A percentile compares a stretch with the other conserved stretches of the same genome.
Conservation (phyloP, 768 basidiomycete genomes). For the Boletellus sp. region DNA sequence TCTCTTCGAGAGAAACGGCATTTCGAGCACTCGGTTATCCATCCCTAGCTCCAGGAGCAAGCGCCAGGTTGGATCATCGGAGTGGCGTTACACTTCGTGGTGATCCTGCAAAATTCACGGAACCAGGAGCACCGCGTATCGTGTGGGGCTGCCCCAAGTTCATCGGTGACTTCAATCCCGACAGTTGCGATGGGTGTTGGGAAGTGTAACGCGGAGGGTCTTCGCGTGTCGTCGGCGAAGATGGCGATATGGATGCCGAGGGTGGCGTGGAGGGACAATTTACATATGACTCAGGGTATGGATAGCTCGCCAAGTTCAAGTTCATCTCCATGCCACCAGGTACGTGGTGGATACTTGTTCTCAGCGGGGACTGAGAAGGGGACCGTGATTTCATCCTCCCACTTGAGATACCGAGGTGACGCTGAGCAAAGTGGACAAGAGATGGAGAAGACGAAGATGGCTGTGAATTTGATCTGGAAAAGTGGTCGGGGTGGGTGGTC, state of each 20-base stretch:
- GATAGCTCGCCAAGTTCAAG: slow-evolving; percentile 6
- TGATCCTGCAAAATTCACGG: slow-evolving; percentile 19
- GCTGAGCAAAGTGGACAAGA: slow-evolving; percentile 23
- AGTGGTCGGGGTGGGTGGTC: slow-evolving; percentile 29
- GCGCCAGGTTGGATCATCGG: slow-evolving; percentile 13
- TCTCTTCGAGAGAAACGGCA: not conserved
- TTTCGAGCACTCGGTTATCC: not conserved
- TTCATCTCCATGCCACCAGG: slow-evolving; percentile 14
- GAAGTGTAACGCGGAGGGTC: slow-evolving; percentile 20
- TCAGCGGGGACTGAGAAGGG: slow-evolving; percentile 31
- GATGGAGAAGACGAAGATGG: slow-evolving; percentile 10
- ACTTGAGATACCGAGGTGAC: slow-evolving; percentile 18
- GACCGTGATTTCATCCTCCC: slow-evolving; percentile 30
- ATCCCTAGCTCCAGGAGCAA: not conserved
- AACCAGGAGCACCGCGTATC: slow-evolving; percentile 9
- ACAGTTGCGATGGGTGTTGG: slow-evolving; percentile 12
- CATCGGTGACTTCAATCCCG: slow-evolving; percentile 13
- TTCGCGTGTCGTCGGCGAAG: slow-evolving; percentile 32
- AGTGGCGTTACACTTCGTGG: slow-evolving; percentile 24
- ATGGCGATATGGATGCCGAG: slow-evolving; percentile 51
- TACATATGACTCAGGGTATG: slow-evolving; percentile 35
- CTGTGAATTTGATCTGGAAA: slow-evolving; percentile 15
- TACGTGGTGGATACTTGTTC: slow-evolving; percentile 16
- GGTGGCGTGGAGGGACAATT: slow-evolving; percentile 58
- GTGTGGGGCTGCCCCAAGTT: slow-evolving; percentile 11